These are phyloP conservation scores for Zychaea mexicana DNA, from an alignment of 371 early-diverging fungal genomes.

Conservation along the genomic window DNA sequence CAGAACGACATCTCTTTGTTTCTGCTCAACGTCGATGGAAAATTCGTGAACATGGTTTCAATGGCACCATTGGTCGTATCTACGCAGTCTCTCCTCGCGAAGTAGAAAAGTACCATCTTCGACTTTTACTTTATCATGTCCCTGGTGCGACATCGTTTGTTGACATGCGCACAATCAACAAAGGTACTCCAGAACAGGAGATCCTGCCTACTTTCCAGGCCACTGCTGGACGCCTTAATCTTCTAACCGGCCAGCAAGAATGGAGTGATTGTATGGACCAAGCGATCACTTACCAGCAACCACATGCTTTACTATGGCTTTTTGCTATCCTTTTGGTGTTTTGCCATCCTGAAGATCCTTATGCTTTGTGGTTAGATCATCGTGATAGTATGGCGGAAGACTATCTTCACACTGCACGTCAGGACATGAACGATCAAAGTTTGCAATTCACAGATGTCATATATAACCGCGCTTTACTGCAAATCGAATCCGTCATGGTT, in stretches of 20 bases:
- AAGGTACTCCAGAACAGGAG: too few relatives aligned
- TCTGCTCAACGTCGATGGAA: not conserved
- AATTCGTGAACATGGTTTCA: too few relatives aligned
- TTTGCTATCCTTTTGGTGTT: not conserved
- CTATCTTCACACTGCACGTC: not conserved
- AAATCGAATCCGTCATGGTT: not conserved
- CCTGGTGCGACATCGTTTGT: constrained; percentile 6
- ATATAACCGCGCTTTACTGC: not conserved
- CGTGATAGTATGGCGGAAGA: not conserved
- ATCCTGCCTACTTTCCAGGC: too few relatives aligned
- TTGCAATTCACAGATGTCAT: not conserved
- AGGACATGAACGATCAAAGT: not conserved
- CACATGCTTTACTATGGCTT: not conserved
- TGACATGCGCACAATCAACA: constrained; percentile 2
- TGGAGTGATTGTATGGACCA: too few relatives aligned
- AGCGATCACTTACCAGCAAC: too few relatives aligned
- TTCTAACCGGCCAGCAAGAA: too few relatives aligned
- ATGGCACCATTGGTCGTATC: too few relatives aligned
- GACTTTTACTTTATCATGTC: constrained; percentile 7
- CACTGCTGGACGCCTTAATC: too few relatives aligned
- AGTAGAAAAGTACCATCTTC: not conserved
- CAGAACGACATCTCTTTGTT: not conserved
- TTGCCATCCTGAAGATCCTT: not conserved
- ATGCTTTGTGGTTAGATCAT: not conserved
- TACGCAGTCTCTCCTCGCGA: not conserved